Conservation (phyloP, 139 green algal genomes). For the Spirogloea muscicola region DNA sequence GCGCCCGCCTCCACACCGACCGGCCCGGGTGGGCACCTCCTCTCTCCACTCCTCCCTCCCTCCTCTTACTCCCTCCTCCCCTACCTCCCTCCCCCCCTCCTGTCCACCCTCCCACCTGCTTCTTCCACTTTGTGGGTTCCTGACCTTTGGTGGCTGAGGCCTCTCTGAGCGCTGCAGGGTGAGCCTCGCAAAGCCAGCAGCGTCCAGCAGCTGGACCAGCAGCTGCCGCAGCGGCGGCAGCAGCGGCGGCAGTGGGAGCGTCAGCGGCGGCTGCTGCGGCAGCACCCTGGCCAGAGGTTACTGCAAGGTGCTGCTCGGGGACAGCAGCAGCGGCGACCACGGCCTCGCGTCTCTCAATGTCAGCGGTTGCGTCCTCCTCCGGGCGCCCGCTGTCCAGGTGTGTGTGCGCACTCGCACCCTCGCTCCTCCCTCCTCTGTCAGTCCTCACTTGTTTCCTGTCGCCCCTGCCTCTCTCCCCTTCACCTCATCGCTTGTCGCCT, state of each 20-base stretch:
- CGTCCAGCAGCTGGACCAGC: not conserved
- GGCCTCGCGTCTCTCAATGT: constrained; percentile 46
- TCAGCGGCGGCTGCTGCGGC: not conserved
- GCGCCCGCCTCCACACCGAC: no score
- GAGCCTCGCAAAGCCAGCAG: not conserved
- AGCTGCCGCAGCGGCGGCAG: not conserved
- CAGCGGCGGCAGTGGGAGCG: no score
- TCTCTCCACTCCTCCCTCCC: not conserved
- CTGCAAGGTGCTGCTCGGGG: not conserved
- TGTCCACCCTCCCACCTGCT: no score
- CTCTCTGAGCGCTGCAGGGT: not conserved
- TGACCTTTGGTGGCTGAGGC: no score
- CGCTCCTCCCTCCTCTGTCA: no score
- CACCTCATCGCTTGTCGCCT: no score
- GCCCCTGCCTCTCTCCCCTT: no score
- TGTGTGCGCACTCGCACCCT: no score
- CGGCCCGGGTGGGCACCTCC: not conserved
- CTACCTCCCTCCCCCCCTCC: no score
- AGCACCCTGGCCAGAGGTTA: not conserved
- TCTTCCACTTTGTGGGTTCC: no score
- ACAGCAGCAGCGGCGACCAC: not conserved
- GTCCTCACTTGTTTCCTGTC: no score
- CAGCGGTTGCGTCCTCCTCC: constrained; percentile 40
- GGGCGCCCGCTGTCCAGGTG: constrained; percentile 30
- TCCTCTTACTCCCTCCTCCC: no score